Evolutionary conservation across 164 flowering plant genomes (phyloP).

Genomic region (Sextonia rubra): DNA sequence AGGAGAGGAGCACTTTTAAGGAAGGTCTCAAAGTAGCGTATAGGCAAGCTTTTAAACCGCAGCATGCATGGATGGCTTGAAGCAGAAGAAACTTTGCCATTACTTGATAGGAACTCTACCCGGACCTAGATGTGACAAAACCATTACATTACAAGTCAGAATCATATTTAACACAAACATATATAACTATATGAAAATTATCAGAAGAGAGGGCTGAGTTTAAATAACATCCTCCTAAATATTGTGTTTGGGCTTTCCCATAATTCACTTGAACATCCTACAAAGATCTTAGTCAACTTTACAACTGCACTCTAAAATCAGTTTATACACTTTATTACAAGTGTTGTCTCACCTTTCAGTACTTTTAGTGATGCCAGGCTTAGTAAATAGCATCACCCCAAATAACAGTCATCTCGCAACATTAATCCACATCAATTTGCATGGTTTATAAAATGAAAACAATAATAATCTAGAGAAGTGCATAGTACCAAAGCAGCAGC

Average conservation of each 20-base stretch:
- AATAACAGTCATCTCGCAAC: not conserved
- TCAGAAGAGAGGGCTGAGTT: not conserved
- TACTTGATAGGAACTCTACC: conserved; percentile 57
- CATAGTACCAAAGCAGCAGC: not conserved
- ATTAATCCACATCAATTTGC: not conserved
- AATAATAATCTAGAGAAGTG: not conserved
- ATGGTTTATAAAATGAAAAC: not conserved
- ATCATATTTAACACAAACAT: not conserved
- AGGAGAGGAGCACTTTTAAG: conserved; percentile 59
- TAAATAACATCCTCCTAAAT: not conserved
- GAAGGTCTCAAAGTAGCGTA: conserved; percentile 54
- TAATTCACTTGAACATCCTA: not conserved
- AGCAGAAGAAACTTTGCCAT: conserved; percentile 49
- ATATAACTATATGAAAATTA: not conserved
- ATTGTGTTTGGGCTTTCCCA: not conserved
- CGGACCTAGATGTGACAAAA: conserved; percentile 47
- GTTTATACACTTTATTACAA: too few species aligned
- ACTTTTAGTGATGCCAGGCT: not conserved
- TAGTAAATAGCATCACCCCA: not conserved
- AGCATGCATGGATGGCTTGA: conserved; percentile 68
- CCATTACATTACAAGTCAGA: conserved; percentile 1
- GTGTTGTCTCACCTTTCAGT: too few species aligned
- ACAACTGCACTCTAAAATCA: not conserved
- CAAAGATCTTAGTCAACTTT: not conserved
- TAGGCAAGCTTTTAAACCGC: conserved; percentile 59